These are phyloP conservation scores for Chlorella sorokiniana DNA, from an alignment of 139 green algal genomes.

Conservation along the genomic window DNA sequence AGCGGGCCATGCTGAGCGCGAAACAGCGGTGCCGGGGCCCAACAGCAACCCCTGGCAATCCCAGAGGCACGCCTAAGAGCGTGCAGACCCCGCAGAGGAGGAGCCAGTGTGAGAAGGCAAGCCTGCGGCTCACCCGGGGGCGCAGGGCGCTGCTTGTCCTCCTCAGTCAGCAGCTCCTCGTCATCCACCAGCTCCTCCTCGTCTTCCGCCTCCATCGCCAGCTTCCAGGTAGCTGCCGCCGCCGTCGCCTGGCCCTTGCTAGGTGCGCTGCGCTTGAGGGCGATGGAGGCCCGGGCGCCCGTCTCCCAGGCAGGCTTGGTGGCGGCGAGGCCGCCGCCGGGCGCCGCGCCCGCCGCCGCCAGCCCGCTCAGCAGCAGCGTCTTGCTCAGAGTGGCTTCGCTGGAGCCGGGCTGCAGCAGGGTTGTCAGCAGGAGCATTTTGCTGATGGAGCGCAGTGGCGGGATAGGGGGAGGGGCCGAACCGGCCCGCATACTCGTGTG, in stretches of 20 bases:
- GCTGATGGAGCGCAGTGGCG: neutral
- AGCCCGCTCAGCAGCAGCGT: constrained; percentile 67
- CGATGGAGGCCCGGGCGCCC: constrained; percentile 62
- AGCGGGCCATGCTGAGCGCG: no score
- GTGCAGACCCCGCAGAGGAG: no score
- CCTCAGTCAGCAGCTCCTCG: constrained; percentile 88
- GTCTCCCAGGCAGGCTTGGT: constrained; percentile 65
- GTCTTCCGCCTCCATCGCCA: neutral
- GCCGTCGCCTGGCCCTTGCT: constrained; percentile 21
- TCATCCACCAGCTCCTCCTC: constrained; percentile 83
- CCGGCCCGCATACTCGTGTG: no score
- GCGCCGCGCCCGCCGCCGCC: constrained; percentile 5
- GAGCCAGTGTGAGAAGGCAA: no score
- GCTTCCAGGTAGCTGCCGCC: constrained; percentile 27
- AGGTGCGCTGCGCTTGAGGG: constrained; percentile 42
- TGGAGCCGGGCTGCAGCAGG: constrained; percentile 2
- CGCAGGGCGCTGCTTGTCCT: constrained; percentile 71
- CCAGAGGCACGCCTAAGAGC: no score
- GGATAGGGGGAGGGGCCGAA: no score
- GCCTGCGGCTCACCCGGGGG: no score
- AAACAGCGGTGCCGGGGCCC: no score
- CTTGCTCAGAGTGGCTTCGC: constrained; percentile 34
- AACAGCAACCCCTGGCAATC: no score
- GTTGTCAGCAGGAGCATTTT: neutral
- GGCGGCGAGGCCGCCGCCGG: constrained; percentile 33